A percentile compares a stretch with the other conserved stretches of the same genome.
Evolutionary conservation across 352 stramenopile genomes (phyloP).

Genomic region (Phytophthora colocasiae): DNA sequence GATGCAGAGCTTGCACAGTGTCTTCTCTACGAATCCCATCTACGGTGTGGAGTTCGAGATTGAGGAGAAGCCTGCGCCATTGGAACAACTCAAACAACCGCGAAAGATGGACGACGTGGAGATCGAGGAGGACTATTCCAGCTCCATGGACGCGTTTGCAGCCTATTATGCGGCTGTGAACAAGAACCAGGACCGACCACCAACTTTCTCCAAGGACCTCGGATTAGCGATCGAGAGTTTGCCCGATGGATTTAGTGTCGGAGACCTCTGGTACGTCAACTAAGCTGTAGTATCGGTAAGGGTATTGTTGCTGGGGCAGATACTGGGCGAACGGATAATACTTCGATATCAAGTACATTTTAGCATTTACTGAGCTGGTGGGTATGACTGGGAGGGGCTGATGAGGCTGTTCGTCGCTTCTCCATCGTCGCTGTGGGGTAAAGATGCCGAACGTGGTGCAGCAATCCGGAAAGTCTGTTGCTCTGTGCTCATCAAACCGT

Average conservation of each 20-base stretch:
- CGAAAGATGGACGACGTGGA: constrained; percentile 88
- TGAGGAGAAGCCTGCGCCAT: constrained; percentile 71
- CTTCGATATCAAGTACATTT: not conserved
- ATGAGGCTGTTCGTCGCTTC: constrained; percentile 25
- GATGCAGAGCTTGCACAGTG: constrained; percentile 81
- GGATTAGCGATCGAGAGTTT: constrained; percentile 89
- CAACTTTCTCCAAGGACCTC: constrained; percentile 81
- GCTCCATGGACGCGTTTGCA: constrained; percentile 89
- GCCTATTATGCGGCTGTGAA: constrained; percentile 91
- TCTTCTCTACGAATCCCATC: constrained; percentile 89
- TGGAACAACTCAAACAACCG: constrained; percentile 76
- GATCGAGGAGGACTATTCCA: constrained; percentile 88
- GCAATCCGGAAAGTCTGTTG: constrained; percentile 11
- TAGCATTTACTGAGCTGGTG: constrained; percentile 5
- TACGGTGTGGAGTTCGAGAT: constrained; percentile 92
- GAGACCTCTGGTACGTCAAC: constrained; percentile 76
- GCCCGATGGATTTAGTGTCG: constrained; percentile 74
- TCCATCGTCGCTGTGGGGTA: not conserved
- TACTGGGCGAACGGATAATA: not conserved
- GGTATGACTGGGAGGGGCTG: constrained; percentile 6
- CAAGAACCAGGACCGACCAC: constrained; percentile 80
- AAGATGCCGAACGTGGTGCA: not conserved
- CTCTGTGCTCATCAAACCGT: constrained; percentile 16
- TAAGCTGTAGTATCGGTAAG: constrained; percentile 14
- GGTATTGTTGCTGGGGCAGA: not conserved